Base-by-base conservation (phyloP, 1,284 basidiomycete species). In the Chalciporus piperatoides region DNA sequence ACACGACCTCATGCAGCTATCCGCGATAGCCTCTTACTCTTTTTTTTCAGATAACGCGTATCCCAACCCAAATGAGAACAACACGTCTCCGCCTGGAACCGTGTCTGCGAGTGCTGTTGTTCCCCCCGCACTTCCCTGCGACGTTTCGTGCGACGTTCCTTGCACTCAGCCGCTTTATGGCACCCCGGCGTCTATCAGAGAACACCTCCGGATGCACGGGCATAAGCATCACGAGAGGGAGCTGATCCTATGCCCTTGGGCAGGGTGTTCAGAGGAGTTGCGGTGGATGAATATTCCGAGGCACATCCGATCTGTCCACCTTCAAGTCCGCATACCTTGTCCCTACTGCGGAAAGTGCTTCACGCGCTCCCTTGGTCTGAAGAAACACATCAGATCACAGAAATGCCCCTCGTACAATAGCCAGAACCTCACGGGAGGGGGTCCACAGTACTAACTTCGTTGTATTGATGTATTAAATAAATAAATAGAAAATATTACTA, bases 281-380 rank as follows among this genome's bases (percentile, higher is more conserved):
- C 37, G 39, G 32, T 47, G 47, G 58, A 41, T 41, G 37, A 63
- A 55, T 14, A 41, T 58, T 1, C 30, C 44, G 7, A 59, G 61
- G 37, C 54, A 60, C n/a, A 49, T 59, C 19, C 49, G 25, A 24
- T 46, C 45, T 5, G n/a, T 46, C 19, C 55, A 57, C 28, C 27
- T 59, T 11, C 46, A 46, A 15, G 24, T 59, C 32, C 43, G 48
- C 24, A 46, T 56, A 17, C 21, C 3, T 9, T 59, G 59, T 17
- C 17, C 4, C 6, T 15, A 39, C 7, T 62, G 60, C 11, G 46
- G 44, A 2, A 56, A 56, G 21, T 7, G 14, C 3, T 58, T 47
- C 25, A 43, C 51, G 6, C 44, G 55, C 9, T 8, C 6, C 0
- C 23, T 41, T 15, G 42, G 28, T 4, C 35, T 55, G 15, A 40